Conservation (phyloP, 805 yeast species). For the Monosporozyma unispora region DNA sequence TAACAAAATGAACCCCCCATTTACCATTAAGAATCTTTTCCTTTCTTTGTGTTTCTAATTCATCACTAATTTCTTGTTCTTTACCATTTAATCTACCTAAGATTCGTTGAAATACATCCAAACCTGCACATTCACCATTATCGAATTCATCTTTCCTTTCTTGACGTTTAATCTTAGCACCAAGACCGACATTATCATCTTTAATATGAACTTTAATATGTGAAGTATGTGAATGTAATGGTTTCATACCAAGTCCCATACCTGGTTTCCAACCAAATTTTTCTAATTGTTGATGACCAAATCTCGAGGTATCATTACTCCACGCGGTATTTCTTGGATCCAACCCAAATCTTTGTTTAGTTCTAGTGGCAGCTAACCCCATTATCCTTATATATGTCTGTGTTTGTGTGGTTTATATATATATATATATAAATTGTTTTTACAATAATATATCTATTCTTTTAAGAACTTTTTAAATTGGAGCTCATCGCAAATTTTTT, state of each 20-base stretch:
- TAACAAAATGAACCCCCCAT: conserved; percentile 82
- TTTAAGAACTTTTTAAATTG: neutral
- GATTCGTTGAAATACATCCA: conserved; percentile 87
- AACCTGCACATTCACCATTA: conserved; percentile 77
- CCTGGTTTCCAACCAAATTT: conserved; percentile 93
- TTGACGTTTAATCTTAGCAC: conserved; percentile 62
- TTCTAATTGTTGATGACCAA: conserved; percentile 79
- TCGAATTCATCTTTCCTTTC: conserved; percentile 60
- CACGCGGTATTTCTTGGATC: conserved; percentile 94
- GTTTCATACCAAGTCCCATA: conserved; percentile 61
- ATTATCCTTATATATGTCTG: conserved; percentile 29
- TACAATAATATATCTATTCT: neutral
- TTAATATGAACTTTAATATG: conserved; percentile 79
- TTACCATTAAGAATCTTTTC: conserved; percentile 71
- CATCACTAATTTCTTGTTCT: conserved; percentile 55
- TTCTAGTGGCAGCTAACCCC: conserved; percentile 78
- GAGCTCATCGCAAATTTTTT: conserved; percentile 3
- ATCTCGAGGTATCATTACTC: conserved; percentile 77
- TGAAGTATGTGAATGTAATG: conserved; percentile 46
- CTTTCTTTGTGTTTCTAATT: conserved; percentile 57
- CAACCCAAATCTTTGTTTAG: conserved; percentile 74
- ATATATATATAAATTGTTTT: too few relatives aligned
- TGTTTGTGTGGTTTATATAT: neutral
- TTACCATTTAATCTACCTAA: conserved; percentile 85
- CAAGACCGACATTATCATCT: conserved; percentile 78